Evolutionary conservation across 306 rosid genomes (phyloP).

Genomic region (Cercis canadensis): DNA sequence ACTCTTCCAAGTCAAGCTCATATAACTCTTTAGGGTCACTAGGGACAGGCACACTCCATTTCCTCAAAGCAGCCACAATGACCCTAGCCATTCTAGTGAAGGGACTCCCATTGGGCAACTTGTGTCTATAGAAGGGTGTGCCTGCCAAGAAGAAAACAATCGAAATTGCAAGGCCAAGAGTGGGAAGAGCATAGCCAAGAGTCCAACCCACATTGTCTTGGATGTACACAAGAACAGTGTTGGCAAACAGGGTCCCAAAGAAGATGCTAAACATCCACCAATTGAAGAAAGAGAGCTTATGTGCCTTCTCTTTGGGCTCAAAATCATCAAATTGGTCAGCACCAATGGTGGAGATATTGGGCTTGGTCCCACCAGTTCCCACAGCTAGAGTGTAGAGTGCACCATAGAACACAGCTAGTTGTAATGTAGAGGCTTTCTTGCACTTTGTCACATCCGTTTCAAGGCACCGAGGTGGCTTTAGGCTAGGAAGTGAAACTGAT

Average conservation of each 20-base stretch:
- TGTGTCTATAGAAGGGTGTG: conserved; percentile 77
- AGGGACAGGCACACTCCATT: conserved; percentile 55
- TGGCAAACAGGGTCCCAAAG: conserved; percentile 87
- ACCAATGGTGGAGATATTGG: conserved; percentile 95
- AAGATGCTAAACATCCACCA: conserved; percentile 97
- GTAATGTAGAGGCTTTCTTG: conserved; percentile 45
- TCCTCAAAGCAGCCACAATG: conserved; percentile 57
- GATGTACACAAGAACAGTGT: conserved; percentile 66
- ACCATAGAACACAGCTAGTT: conserved; percentile 49
- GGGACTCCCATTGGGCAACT: conserved; percentile 74
- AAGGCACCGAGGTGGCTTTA: conserved; percentile 50
- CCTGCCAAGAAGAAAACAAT: conserved; percentile 68
- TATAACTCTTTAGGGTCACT: conserved; percentile 57
- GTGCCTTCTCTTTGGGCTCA: conserved; percentile 72
- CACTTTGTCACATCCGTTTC: conserved; percentile 40
- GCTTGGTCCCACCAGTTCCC: conserved; percentile 95
- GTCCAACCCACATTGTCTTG: conserved; percentile 84
- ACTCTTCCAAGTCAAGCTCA: conserved; percentile 59
- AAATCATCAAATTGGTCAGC: conserved; percentile 92
- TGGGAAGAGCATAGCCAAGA: conserved; percentile 86
- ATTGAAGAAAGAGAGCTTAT: conserved; percentile 86
- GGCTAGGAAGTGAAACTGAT: conserved; percentile 54
- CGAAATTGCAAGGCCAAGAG: conserved; percentile 70
- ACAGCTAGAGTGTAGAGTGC: conserved; percentile 73
- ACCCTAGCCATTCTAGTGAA: conserved; percentile 57